phyloP scores from a whole-genome alignment of 768 basidiomycete genomes.

The Mycena capillaripes region DNA sequence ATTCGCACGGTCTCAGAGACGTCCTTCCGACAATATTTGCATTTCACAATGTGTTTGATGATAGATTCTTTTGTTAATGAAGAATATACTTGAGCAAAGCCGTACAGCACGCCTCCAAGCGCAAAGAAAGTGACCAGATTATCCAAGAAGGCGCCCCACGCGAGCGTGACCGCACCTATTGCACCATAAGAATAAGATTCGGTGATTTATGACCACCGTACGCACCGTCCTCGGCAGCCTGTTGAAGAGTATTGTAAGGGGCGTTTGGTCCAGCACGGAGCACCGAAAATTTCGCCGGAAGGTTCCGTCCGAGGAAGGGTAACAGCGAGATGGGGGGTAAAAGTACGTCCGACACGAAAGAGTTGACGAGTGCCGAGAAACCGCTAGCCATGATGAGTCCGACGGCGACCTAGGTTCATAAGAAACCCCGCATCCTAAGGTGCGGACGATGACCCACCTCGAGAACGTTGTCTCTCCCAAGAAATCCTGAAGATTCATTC shows the following conservation, averaged over 20 bases:
- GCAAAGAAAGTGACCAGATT: conserved; percentile 54
- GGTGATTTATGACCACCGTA: not conserved
- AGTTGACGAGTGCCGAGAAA: conserved; percentile 58
- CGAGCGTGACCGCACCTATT: conserved; percentile 52
- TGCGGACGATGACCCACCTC: too few species aligned
- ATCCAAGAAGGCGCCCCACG: conserved; percentile 56
- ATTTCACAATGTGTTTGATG: conserved; percentile 56
- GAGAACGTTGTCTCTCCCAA: conserved; percentile 59
- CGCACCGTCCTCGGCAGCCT: conserved; percentile 60
- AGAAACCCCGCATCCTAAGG: too few species aligned
- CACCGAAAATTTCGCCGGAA: conserved; percentile 59
- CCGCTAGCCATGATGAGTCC: conserved; percentile 57
- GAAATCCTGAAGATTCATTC: conserved; percentile 38
- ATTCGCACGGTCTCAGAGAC: conserved; percentile 55
- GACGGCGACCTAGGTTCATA: too few species aligned
- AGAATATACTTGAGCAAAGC: conserved; percentile 53
- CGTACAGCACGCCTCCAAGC: conserved; percentile 55
- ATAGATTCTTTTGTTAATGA: conserved; percentile 54
- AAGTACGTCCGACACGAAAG: conserved; percentile 58
- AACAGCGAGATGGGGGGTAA: conserved; percentile 57
- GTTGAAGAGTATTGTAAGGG: conserved; percentile 57
- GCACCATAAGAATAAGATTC: not conserved
- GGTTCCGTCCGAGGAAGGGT: conserved; percentile 58
- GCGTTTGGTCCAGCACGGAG: conserved; percentile 49
- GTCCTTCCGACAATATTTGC: conserved; percentile 59